Conservation (phyloP, 139 green algal genomes). For the Haematococcus sp. region DNA sequence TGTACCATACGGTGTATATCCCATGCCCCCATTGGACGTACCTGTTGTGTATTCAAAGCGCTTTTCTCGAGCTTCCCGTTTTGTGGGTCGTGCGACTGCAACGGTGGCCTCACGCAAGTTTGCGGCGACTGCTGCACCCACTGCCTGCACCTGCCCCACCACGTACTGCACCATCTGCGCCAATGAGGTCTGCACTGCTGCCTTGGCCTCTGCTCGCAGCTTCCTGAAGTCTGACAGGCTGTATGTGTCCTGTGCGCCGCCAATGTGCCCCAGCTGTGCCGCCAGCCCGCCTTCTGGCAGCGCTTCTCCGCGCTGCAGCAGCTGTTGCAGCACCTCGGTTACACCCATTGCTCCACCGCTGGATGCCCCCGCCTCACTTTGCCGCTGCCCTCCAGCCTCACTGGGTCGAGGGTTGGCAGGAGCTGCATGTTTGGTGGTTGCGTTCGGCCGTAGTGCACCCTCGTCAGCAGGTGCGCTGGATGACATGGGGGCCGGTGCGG, state of each 20-base stretch:
- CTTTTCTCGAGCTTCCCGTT: constrained; percentile 22
- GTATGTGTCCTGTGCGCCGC: constrained; percentile 14
- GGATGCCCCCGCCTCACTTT: too few species aligned
- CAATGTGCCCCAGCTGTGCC: constrained; percentile 28
- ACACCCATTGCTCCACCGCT: too few species aligned
- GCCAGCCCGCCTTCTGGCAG: constrained; percentile 31
- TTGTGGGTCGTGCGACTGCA: constrained; percentile 26
- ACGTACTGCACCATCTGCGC: constrained; percentile 7
- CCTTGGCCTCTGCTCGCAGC: constrained; percentile 20
- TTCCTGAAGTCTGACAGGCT: constrained; percentile 24
- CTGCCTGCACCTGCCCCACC: constrained; percentile 20
- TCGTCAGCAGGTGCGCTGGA: too few species aligned
- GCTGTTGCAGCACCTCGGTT: too few species aligned
- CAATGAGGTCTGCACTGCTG: constrained; percentile 24
- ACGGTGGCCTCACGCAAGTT: constrained; percentile 21
- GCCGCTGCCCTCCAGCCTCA: too few species aligned
- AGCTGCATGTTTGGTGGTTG: too few species aligned
- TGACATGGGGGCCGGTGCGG: too few species aligned
- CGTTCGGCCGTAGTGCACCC: too few species aligned
- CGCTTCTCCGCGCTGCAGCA: neutral
- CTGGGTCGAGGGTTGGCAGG: too few species aligned
- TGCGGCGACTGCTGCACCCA: constrained; percentile 19
- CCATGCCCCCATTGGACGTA: too few species aligned
- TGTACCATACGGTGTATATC: too few species aligned
- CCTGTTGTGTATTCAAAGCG: constrained; percentile 20